Base-by-base conservation (phyloP, 1,139 yeast genomes). In the Pichia sp. region DNA sequence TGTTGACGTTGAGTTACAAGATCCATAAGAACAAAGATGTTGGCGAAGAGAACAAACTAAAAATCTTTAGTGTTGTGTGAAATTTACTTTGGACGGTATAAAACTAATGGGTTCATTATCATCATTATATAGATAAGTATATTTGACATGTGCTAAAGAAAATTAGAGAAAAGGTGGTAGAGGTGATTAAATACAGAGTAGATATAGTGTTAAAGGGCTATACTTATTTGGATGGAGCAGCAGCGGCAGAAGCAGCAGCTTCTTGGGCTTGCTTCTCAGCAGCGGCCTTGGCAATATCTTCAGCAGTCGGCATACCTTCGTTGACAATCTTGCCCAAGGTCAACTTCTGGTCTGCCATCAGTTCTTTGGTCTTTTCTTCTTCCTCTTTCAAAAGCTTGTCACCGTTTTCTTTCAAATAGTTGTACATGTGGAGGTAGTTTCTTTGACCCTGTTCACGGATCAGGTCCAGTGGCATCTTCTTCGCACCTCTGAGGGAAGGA, bases 391-490 rank as follows among this genome's bases (percentile, higher is more conserved):
- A 75, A 69, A 91, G 77, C 74, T 89, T 87, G 58, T 85, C 90
- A 59, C 95, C 96, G 70, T 93, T 88, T 70, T 90, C 97, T 63
- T 84, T 81, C 63, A 93, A 80, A 67, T 87, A 82, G 69, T 82
- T 83, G 71, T 85, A 85, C 80, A 89, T 87, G 61, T 84, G 83
- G 65, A 85, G 83, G 70, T 89, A 93, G 67, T 89, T 91, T 74
- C 81, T 81, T 70, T 89, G 96, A 61, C 96, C 97, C 66, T 88
- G 95, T 67, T 90, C 95, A 66, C 98, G 86, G 60, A 90, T 85
- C 54, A 83, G 71, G 70, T 93, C 99, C 66, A 90, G 79, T 43
- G 96, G 96, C 86, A 90, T 87, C 72, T 88, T 87, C 60, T 80
- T 82, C 54, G 73, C 74, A 55, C 75, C 75, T 44, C 74, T 70